phyloP scores from a whole-genome alignment of 2,329 filamentous ascomycete genomes.

The Calonectria leucothoes region DNA sequence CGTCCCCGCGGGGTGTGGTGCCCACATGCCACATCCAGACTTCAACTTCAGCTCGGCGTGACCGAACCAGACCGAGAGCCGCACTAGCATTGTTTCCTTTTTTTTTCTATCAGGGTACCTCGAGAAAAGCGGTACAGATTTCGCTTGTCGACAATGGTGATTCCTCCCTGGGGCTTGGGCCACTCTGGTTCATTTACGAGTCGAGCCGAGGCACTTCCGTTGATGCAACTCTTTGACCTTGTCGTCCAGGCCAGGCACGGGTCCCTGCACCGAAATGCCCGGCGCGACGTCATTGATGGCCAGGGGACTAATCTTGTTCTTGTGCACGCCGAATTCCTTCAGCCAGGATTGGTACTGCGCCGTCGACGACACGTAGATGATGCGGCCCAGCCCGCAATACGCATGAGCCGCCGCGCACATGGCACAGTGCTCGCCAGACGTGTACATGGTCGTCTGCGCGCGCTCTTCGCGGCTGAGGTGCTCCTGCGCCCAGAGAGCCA shows the following conservation, averaged over 20 bases:
- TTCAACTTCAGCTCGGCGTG: neutral
- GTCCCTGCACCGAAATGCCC: slow-evolving; percentile 42
- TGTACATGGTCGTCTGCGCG: slow-evolving; percentile 50
- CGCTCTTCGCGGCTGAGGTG: slow-evolving; percentile 51
- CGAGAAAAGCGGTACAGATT: neutral
- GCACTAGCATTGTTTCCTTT: neutral
- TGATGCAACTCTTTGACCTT: slow-evolving; percentile 45
- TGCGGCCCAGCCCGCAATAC: slow-evolving; percentile 48
- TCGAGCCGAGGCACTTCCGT: neutral
- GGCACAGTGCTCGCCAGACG: slow-evolving; percentile 51
- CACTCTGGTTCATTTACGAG: neutral
- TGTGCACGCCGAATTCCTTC: slow-evolving; percentile 38
- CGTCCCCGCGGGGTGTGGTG: neutral
- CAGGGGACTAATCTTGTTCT: slow-evolving; percentile 36
- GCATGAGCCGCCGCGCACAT: slow-evolving; percentile 52
- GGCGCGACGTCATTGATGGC: slow-evolving; percentile 46
- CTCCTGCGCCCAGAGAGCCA: slow-evolving; percentile 52
- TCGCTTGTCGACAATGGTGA: neutral
- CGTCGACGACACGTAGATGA: slow-evolving; percentile 48
- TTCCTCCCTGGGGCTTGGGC: neutral
- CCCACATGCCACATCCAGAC: neutral
- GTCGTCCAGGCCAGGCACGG: slow-evolving; percentile 42
- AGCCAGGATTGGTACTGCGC: slow-evolving; percentile 44
- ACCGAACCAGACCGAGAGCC: neutral
- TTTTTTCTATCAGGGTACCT: neutral